Conservation (phyloP, 2,329 filamentous ascomycete genomes). For the Talaromyces sp. region DNA sequence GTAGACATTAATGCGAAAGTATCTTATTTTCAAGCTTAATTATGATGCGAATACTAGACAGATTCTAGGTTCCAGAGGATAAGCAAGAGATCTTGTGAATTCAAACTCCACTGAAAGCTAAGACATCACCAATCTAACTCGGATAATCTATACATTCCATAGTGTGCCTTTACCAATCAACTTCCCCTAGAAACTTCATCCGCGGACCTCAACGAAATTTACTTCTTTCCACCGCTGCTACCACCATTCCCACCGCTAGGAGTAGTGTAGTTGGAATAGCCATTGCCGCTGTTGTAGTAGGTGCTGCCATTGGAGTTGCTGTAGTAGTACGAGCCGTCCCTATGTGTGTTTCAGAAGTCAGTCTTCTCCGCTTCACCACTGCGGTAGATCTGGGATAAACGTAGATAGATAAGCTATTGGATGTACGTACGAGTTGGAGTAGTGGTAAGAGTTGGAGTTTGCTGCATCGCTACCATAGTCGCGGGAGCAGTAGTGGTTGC, state of each 20-base stretch:
- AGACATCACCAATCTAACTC: not conserved
- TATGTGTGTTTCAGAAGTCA: slow-evolving; percentile 23
- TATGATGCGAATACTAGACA: not conserved
- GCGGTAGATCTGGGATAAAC: too few species aligned
- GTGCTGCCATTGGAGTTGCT: slow-evolving; percentile 65
- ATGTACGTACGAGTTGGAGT: slow-evolving; percentile 57
- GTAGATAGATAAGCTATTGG: too few species aligned
- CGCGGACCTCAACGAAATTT: not conserved
- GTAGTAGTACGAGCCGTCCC: slow-evolving; percentile 70
- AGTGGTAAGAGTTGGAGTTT: slow-evolving; percentile 46
- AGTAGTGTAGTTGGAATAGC: slow-evolving; percentile 59
- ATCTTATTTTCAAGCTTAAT: not conserved
- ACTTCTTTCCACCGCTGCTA: slow-evolving; percentile 7
- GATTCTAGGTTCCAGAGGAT: not conserved
- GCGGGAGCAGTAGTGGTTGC: slow-evolving; percentile 65
- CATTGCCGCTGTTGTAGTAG: slow-evolving; percentile 63
- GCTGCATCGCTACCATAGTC: slow-evolving; percentile 52
- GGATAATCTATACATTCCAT: not conserved
- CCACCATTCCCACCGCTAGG: slow-evolving; percentile 42
- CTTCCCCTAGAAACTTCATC: not conserved
- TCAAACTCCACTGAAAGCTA: not conserved
- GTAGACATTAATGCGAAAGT: not conserved
- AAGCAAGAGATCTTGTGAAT: not conserved
- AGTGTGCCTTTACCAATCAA: not conserved
- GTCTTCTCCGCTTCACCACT: not conserved